phyloP scores from a whole-genome alignment of 202 grass and related monocot genomes.

The Dendrocalamus latiflorus region DNA sequence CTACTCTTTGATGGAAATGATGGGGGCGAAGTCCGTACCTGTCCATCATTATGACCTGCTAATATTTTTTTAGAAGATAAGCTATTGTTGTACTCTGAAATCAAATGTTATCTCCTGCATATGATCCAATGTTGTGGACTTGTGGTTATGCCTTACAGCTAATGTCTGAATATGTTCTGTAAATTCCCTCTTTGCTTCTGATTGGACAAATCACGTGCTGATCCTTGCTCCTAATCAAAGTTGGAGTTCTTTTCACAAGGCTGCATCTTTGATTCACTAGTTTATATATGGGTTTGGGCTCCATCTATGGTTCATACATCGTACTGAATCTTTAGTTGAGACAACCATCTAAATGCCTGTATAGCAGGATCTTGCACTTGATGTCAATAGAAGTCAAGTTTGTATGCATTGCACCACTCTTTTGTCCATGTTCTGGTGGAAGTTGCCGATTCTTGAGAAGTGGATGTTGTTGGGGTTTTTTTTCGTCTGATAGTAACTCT shows the following conservation, averaged over 20 bases:
- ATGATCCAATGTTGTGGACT: not conserved
- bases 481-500: no score
- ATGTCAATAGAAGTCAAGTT: not conserved
- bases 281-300: not conserved
- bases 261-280: not conserved
- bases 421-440: not conserved
- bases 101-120: not conserved
- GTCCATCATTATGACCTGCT: no score
- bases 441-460: not conserved
- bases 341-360: not conserved
- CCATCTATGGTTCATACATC: not conserved
- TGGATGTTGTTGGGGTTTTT: no score
- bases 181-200: not conserved
- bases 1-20: no score
- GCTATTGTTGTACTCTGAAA: not conserved
- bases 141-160: not conserved
- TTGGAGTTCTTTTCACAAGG: not conserved
- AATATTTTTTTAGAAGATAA: not conserved
- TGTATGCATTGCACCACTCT: not conserved
- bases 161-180: not conserved
- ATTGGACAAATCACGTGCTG: not conserved
- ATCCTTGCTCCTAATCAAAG: not conserved
- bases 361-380: not conserved
- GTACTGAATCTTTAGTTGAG: not conserved
- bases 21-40: no score